Evolutionary conservation across 257 asterid species (phyloP), one percentile per base, ranked within the genome.

Genomic region (Solanum infundibuliforme): DNA sequence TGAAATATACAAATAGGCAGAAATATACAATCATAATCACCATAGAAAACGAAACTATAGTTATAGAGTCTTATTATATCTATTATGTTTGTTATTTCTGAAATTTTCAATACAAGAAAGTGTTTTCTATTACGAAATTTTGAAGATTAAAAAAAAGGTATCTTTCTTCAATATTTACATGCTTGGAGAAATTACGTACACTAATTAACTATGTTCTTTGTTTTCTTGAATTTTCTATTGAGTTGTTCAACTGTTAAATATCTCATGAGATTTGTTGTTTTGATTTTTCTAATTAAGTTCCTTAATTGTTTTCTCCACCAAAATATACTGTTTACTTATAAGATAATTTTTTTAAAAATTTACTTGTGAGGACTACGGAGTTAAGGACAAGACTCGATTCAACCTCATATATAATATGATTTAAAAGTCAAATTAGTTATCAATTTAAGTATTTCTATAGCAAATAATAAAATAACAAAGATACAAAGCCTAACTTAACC

Each of bases 401-500:
- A 14, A 69, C 8, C 39, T 29, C 12, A 0, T 69, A 5, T 3
- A 66, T 68, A 68, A 0, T 71, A 31, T 21, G 23, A 31, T 31
- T 31, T 29, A 71, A 68, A 71, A 31, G 77, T 32, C 41, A 71
- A 69, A 34, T 18, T 32, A 34, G 27, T 8, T 34, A 72, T 18
- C 35, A n/a, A 39, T 77, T 39, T n/a, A n/a, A 12, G 35, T n/a
- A 77, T 77, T 39, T 39, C 35, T 39, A 14, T 48, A n/a, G 4
- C 60, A 48, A 48, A 48, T 8, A 74, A 36, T 13, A n/a, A 43
- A 72, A 77, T 77, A 7, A 14, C 4, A 76, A 39, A 23, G 34
- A 38, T 23, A 23, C 1, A 0, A 2, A 2, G 0, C 3, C 6
- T 60, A 60, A 55, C 5, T 3, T 3, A 20, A 55, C n/a, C 9